These are phyloP conservation scores for Penicillium sp. DNA, from an alignment of 2,329 filamentous ascomycete genomes.

Conservation along the genomic window DNA sequence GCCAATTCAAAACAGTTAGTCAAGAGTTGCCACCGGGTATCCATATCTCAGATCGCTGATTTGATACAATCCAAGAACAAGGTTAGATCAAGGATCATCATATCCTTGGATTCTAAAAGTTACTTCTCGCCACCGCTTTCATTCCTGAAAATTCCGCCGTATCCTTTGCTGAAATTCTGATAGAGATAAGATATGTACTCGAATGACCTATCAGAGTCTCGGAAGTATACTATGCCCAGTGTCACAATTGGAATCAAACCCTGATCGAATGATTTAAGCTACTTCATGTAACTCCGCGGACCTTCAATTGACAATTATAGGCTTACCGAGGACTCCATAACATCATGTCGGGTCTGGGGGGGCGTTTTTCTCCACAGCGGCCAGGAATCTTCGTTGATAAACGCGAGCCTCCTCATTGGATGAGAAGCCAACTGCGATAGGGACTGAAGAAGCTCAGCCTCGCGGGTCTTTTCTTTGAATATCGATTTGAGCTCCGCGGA, in stretches of 20 bases:
- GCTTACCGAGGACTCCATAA: neutral
- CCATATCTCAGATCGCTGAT: slow-evolving; percentile 18
- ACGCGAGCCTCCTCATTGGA: slow-evolving; percentile 24
- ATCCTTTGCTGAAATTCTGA: neutral
- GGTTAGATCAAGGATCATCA: neutral
- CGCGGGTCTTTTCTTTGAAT: slow-evolving; percentile 2
- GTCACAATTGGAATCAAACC: slow-evolving; percentile 2
- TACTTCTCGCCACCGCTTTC: neutral
- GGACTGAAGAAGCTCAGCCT: slow-evolving; percentile 1
- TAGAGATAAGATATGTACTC: slow-evolving; percentile 13
- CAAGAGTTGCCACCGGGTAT: slow-evolving; percentile 3
- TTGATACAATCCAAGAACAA: slow-evolving; percentile 7
- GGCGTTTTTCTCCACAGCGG: neutral
- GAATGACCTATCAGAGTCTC: slow-evolving; percentile 5
- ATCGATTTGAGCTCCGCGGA: slow-evolving; percentile 22
- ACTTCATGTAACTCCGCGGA: slow-evolving; percentile 19
- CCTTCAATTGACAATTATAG: neutral
- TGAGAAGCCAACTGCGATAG: slow-evolving; percentile 12
- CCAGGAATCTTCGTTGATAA: slow-evolving; percentile 20
- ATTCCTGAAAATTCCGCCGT: neutral
- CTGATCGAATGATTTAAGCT: neutral
- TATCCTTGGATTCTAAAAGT: neutral
- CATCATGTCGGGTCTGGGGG: neutral
- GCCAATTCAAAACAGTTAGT: neutral
- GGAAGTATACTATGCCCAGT: neutral